A percentile compares a stretch with the other conserved stretches of the same genome.
Conservation (phyloP, 371 early-diverging fungal genomes). For the Mortierella sp. region DNA sequence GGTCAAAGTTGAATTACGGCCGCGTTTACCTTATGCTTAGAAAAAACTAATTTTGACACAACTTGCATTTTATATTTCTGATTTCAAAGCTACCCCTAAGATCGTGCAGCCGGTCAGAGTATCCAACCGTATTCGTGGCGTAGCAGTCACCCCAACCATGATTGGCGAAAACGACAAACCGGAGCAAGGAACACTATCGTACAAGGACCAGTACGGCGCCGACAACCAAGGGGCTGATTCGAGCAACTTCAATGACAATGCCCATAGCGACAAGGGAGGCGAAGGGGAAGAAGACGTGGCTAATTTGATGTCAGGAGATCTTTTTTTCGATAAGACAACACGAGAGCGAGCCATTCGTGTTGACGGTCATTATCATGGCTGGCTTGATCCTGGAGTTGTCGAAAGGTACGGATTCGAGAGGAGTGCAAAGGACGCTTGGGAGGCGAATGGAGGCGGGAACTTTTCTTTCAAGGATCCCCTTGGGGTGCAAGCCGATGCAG, state of each 20-base stretch:
- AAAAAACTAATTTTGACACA: neutral
- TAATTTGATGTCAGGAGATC: conserved; percentile 69
- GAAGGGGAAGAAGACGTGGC: conserved; percentile 54
- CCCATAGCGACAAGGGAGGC: conserved; percentile 14
- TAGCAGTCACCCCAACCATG: conserved; percentile 21
- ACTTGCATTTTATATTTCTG: neutral
- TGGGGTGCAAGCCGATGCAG: conserved; percentile 34
- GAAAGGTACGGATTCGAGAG: conserved; percentile 70
- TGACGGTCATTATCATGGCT: conserved; percentile 74
- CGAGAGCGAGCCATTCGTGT: conserved; percentile 68
- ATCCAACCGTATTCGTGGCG: conserved; percentile 43
- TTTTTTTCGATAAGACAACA: conserved; percentile 66
- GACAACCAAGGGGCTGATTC: neutral
- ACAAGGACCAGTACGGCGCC: neutral
- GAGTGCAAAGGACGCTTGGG: conserved; percentile 77
- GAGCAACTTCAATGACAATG: neutral
- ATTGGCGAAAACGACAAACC: conserved; percentile 35
- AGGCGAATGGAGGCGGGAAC: conserved; percentile 81
- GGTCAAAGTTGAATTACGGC: neutral
- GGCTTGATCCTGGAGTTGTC: conserved; percentile 72
- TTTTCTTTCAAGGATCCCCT: conserved; percentile 76
- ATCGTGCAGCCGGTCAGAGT: conserved; percentile 25
- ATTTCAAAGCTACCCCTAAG: conserved; percentile 1
- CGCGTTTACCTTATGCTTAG: neutral
- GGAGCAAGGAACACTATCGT: neutral